Conservation (phyloP, 2,329 filamentous ascomycete species). For the Cercospora brassicicola region DNA sequence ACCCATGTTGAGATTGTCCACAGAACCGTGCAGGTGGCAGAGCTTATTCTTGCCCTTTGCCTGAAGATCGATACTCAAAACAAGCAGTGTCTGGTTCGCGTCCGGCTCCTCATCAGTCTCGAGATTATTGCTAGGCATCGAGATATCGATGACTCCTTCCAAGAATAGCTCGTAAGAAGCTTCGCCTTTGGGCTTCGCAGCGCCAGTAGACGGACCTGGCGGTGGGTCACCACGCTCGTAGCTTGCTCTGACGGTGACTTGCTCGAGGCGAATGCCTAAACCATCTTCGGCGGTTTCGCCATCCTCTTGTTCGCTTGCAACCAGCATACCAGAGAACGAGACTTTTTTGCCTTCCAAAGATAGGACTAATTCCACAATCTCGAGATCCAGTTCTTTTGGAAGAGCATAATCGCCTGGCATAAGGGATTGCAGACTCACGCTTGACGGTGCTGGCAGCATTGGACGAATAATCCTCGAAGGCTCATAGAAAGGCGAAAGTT, state of each 20-base stretch:
- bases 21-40: background rate
- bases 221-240: background rate
- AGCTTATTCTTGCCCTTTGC: background rate
- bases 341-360: background rate
- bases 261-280: slow-evolving; percentile 1
- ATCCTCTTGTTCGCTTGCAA: background rate
- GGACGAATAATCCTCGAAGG: background rate
- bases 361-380: background rate
- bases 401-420: background rate
- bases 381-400: background rate
- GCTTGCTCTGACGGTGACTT: background rate
- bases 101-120: background rate
- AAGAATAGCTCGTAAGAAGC: background rate
- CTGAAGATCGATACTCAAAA: background rate
- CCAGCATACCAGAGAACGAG: background rate
- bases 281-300: background rate
- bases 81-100: background rate
- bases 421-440: background rate
- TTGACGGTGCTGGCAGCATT: background rate
- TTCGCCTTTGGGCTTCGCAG: background rate
- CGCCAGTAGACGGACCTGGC: background rate
- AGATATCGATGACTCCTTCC: slow-evolving; percentile 6
- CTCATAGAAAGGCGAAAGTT: background rate
- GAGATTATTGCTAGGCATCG: background rate
- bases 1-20: background rate